Base-by-base conservation (phyloP, 1,284 basidiomycete genomes). In the Xanthoconium separans region DNA sequence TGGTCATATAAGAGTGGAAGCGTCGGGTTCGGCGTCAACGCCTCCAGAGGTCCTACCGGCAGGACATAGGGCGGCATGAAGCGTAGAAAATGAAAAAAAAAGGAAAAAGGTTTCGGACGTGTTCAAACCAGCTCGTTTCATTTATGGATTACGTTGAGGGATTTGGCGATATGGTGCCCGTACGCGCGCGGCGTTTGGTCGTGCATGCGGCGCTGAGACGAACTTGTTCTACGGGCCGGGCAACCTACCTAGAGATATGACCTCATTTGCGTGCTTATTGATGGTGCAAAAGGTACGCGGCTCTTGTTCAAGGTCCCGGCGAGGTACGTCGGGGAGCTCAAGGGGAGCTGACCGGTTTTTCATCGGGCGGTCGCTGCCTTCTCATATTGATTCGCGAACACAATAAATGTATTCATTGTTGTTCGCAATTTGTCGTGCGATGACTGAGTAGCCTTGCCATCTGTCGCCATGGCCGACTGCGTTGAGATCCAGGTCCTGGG, bases 101-200 rank as follows among this genome's bases (percentile, higher is more conserved):
- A 13, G 8, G 12, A 37, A 18, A 11, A 37, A 9, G 9, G 11
- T 54, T 42, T 50, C 27, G n/a, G 10, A 8, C 34, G 20, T 7
- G 27, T 43, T 36, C 41, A 20, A 33, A 29, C 29, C 44, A 33
- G 39, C 34, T 49, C 22, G 44, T 54, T 64, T 62, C 43, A 50
- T 60, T 65, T 49, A 12, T 9, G 18, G 39, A 24, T 41, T 10
- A 41, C 61, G 61, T 62, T 24, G 18, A 20, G 42, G 4, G 43
- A 24, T 24, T 24, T 44, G 20, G 47, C 49, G 52, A 9, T 43
- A 44, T 47, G 47, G 34, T n/a, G 7, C 4, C 33, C 11, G 30
- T 11, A 31, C 30, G 31, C 6, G 13, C 11, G 34, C 45, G 45
- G 45, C 24, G 46, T 27, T 47, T 37, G 36, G 27, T 27, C 24